Base-by-base conservation (phyloP, 2,329 filamentous ascomycete species). In the Colletotrichum navitas region DNA sequence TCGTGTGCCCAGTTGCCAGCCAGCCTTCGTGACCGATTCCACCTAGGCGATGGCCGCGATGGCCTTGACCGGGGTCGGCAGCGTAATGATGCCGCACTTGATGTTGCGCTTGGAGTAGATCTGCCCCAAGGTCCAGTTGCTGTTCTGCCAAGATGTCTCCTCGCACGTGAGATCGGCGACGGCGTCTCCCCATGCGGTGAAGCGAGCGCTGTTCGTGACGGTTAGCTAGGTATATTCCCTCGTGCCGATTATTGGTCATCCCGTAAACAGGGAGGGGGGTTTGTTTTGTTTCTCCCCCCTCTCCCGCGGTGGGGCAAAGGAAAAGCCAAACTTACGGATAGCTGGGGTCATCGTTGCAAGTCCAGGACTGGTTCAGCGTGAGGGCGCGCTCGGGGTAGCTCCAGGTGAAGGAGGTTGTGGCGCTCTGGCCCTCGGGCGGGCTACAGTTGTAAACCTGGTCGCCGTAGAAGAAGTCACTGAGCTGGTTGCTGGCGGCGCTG, bases 401-500 rank as follows among this genome's bases (percentile, higher is more conserved):
- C 74, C 82, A 88, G 63, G 80, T 80, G 72, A 88, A 89, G 0
- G 76, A 80, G 3, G 81, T 82, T 56, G 77, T 75, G 34, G 79
- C 77, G 63, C 74, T 66, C n/a, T 73, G 75, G 12, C 77, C 75
- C 10, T 76, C 76, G n/a, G 80, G 79, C 12, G 77, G 71, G 2
- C 75, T 74, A 80, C 87, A 89, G 10, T 77, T 76, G 80, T 87
- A 88, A 55, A 75, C 63, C 43, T 82, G 24, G 62, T 77, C 82
- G 74, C 85, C 86, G 77, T 85, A 86, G 80, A 87, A 88, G 76
- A 86, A 88, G 74, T 86, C 83, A 12, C 61, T 71, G 6, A 87
- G 81, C 77, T 82, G 81, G 73, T 74, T 78, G 77, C 84, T 87
- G 26, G 74, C 18, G 55, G 79, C 84, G 36, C 72, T 74, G 82